Percentiles rank a stretch among this genome's conserved stretches.
Conservation (phyloP, 345 rosid genomes). For the Conringia planisiliqua region DNA sequence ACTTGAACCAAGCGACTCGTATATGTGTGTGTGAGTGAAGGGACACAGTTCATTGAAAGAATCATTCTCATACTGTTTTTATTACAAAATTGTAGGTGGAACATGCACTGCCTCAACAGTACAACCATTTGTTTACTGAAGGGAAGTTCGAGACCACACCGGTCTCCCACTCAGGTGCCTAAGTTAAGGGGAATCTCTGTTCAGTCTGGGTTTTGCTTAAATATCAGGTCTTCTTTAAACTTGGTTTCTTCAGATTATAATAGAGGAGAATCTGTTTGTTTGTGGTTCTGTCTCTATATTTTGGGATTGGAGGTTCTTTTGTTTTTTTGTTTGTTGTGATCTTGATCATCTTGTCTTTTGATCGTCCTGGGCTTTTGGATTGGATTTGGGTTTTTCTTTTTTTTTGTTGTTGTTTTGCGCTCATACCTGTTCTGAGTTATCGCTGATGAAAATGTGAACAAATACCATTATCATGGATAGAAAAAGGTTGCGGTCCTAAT, state of each 20-base stretch:
- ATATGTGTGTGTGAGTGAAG: neutral
- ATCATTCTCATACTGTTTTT: neutral
- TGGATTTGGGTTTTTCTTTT: neutral
- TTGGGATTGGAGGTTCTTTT: slow-evolving; percentile 17
- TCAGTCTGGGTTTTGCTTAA: slow-evolving; percentile 18
- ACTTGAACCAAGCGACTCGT: neutral
- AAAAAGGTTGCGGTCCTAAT: slow-evolving; percentile 1
- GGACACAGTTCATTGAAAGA: neutral
- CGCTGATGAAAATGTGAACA: slow-evolving; percentile 7
- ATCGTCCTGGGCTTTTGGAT: slow-evolving; percentile 8
- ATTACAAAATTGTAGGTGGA: slow-evolving; percentile 55
- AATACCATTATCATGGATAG: slow-evolving; percentile 12
- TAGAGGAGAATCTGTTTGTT: slow-evolving; percentile 26
- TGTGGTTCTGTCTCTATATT: slow-evolving; percentile 20
- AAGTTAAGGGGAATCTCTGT: slow-evolving; percentile 29
- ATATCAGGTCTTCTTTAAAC: slow-evolving; percentile 6
- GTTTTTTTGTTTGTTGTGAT: neutral
- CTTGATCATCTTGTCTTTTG: slow-evolving; percentile 3
- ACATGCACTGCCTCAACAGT: slow-evolving; percentile 90
- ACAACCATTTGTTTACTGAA: slow-evolving; percentile 53
- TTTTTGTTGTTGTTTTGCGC: neutral
- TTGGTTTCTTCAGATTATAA: slow-evolving; percentile 19
- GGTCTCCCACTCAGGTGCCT: slow-evolving; percentile 95
- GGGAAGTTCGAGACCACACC: slow-evolving; percentile 82
- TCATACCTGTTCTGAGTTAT: slow-evolving; percentile 7